These are phyloP conservation scores for Coemansia sp. DNA, from an alignment of 192 early-diverging fungal genomes.

Conservation along the genomic window DNA sequence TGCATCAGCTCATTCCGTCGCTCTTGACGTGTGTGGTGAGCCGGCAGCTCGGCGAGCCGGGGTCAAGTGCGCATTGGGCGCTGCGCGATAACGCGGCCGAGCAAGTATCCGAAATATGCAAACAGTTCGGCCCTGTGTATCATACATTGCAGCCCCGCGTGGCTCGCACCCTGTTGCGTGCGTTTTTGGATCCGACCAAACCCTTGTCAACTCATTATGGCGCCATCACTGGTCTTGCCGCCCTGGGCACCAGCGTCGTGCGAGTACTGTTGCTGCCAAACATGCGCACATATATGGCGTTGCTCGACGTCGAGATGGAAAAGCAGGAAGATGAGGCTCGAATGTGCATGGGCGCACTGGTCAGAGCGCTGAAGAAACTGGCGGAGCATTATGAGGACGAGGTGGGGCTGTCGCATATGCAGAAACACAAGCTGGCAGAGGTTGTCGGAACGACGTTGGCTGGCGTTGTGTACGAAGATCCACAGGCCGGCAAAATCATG, in stretches of 20 bases:
- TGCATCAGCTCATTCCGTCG: slow-evolving; percentile 94
- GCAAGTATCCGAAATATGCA: slow-evolving; percentile 72
- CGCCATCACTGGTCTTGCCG: slow-evolving; percentile 73
- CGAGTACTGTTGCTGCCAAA: slow-evolving; percentile 74
- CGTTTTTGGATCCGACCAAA: slow-evolving; percentile 85
- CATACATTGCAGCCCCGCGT: slow-evolving; percentile 86
- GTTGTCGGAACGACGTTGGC: slow-evolving; percentile 41
- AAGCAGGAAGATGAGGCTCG: slow-evolving; percentile 40
- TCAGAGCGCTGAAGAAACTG: slow-evolving; percentile 27
- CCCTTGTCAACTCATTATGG: slow-evolving; percentile 86
- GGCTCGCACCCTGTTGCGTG: slow-evolving; percentile 83
- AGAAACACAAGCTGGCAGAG: slow-evolving; percentile 27
- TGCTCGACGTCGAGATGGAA: slow-evolving; percentile 50
- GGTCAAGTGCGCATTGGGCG: slow-evolving; percentile 75
- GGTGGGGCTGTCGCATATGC: slow-evolving; percentile 18
- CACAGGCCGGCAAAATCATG: slow-evolving; percentile 29
- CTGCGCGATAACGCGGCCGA: slow-evolving; percentile 75
- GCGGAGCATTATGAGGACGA: slow-evolving; percentile 7
- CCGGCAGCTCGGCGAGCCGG: slow-evolving; percentile 70
- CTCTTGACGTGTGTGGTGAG: slow-evolving; percentile 91
- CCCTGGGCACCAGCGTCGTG: slow-evolving; percentile 78
- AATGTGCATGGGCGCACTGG: slow-evolving; percentile 35
- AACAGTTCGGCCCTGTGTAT: slow-evolving; percentile 75
- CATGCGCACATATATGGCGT: slow-evolving; percentile 63
- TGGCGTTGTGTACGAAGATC: slow-evolving; percentile 34